phyloP scores from a whole-genome alignment of 2,329 filamentous ascomycete genomes.

The Dryadomyces quercus-mongolicae region DNA sequence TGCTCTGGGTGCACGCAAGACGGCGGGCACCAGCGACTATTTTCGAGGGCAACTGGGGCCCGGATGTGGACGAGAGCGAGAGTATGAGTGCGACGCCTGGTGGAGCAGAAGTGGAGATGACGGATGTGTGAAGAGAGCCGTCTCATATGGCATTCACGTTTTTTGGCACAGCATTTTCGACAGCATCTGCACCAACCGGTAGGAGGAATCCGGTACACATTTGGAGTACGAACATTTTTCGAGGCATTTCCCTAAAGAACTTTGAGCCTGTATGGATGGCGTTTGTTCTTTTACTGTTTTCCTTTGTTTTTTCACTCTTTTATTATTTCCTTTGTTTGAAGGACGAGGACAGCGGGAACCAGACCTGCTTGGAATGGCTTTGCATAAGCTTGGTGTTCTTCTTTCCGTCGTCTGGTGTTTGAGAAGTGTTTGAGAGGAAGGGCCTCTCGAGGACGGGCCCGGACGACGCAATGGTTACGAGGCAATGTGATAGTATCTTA shows the following conservation, averaged over 20 bases:
- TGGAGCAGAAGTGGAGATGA: slow-evolving; percentile 45
- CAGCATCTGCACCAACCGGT: slow-evolving; percentile 5
- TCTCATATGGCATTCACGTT: not conserved
- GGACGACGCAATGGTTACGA: slow-evolving; percentile 2
- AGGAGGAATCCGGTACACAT: slow-evolving; percentile 1
- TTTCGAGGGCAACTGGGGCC: slow-evolving; percentile 93
- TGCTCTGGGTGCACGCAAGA: slow-evolving; percentile 68
- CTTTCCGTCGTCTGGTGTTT: not conserved
- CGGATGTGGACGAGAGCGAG: slow-evolving; percentile 35
- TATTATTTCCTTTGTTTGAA: not conserved
- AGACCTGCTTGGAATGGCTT: slow-evolving; percentile 1
- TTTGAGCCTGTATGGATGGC: not conserved
- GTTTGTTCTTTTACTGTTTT: slow-evolving; percentile 3
- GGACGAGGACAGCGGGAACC: not conserved
- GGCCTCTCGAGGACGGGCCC: too few species aligned
- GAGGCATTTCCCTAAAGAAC: slow-evolving; percentile 1
- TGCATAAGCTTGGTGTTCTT: not conserved
- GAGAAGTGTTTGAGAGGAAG: not conserved
- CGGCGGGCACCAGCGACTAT: slow-evolving; percentile 84
- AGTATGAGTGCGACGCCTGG: not conserved
- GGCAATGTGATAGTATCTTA: not conserved
- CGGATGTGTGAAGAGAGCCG: slow-evolving; percentile 36
- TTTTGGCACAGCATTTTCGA: slow-evolving; percentile 8
- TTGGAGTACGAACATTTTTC: slow-evolving; percentile 6
- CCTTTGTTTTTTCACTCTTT: not conserved